Evolutionary conservation across 2,329 filamentous ascomycete genomes (phyloP), one percentile per base, ranked within the genome.

Genomic region (Diaporthe australafricana): DNA sequence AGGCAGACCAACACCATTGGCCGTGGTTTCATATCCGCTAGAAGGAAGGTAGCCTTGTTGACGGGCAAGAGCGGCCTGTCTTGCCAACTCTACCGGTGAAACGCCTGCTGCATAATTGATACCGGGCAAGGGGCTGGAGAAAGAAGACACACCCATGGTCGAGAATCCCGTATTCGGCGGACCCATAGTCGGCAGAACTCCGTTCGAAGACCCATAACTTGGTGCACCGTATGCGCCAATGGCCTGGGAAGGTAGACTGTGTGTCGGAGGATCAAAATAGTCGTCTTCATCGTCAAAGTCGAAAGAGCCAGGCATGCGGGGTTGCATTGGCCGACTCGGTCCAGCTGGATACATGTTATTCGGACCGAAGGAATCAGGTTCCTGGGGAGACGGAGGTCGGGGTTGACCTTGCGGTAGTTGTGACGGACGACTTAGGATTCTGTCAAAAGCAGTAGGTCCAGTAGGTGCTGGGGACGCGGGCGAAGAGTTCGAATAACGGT

Each of bases 391-490:
- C n/a, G 32, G 53, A 12, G 12, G 53, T 11, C 48, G 67, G 2
- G 32, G n/a, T 25, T 60, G 66, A n/a, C 5, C 30, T 14, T 66
- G 57, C 47, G 45, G 30, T 69, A 68, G 52, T 17, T 48, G 67
- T 6, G 68, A 69, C 20, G 74, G 52, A 14, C 55, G 73, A 60
- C 73, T 70, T 12, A 69, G 35, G 17, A 77, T 75, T 40, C 74
- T 70, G 47, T 74, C 63, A 48, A 78, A 77, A 7, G 76, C 75
- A 63, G 72, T 74, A 7, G 72, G 73, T 20, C 65, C 72, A 60
- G 62, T n/a, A 16, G 50, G 72, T 35, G 7, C 67, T 65, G 67
- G 42, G 17, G 48, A 40, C 22, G 67, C 38, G 14, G 69, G 55
- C 22, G 45, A 20, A 9, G 35, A 40, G 11, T 56, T 52, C 6